Conservation (phyloP, 768 basidiomycete genomes). For the Trametes cingulata region DNA sequence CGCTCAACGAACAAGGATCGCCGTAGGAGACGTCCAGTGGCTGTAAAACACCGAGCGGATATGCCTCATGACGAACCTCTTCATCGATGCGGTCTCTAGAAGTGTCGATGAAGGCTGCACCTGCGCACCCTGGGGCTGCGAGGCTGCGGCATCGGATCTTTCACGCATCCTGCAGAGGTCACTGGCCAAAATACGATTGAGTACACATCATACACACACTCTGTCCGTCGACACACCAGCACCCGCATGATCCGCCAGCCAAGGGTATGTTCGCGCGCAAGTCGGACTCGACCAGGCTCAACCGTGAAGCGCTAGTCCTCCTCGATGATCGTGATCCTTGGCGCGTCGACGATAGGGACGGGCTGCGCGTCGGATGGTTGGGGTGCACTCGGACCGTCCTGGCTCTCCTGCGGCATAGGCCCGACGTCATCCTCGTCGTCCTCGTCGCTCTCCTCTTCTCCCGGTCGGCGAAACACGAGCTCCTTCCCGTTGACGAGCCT, state of each 20-base stretch:
- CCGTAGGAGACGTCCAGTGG: neutral
- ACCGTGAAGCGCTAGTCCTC: slow-evolving; percentile 37
- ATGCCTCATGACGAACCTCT: neutral
- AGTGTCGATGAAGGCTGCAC: neutral
- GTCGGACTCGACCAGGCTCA: neutral
- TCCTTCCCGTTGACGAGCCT: slow-evolving; percentile 79
- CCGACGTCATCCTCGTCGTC: slow-evolving; percentile 27
- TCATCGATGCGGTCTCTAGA: neutral
- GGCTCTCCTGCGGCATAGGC: slow-evolving; percentile 16
- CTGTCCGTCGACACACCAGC: neutral
- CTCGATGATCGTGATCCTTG: slow-evolving; percentile 51
- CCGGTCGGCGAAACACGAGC: slow-evolving; percentile 56
- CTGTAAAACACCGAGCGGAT: neutral
- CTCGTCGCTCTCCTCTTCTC: slow-evolving; percentile 49
- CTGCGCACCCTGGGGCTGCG: neutral
- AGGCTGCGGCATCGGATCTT: slow-evolving; percentile 3
- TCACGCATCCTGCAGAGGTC: slow-evolving; percentile 2
- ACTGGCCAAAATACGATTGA: neutral
- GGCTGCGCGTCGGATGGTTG: slow-evolving; percentile 7
- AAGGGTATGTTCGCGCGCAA: neutral
- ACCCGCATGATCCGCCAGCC: neutral
- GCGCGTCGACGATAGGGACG: slow-evolving; percentile 35
- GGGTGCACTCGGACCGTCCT: neutral
- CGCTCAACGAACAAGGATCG: neutral
- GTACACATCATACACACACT: slow-evolving; percentile 12